Percentiles rank a stretch among this genome's conserved stretches.
Evolutionary conservation across 148 eudicot genomes (phyloP).

Genomic region (Cornus florida): DNA sequence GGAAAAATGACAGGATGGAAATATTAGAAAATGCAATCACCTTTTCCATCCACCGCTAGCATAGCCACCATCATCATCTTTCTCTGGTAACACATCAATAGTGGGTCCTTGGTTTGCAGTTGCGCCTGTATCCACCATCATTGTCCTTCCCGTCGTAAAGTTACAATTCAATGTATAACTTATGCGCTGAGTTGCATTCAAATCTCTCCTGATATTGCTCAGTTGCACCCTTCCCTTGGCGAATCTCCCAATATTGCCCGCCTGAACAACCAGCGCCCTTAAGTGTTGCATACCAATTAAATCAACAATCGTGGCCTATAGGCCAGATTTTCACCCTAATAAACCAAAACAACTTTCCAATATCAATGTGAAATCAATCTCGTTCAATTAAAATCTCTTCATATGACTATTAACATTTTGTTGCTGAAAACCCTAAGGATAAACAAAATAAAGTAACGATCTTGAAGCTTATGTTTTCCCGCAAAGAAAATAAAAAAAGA

Average conservation of each 20-base stretch:
- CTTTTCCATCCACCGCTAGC: constrained; percentile 87
- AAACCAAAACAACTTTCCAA: constrained; percentile 17
- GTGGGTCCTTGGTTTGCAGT: constrained; percentile 33
- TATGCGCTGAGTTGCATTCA: constrained; percentile 30
- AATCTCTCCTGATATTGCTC: constrained; percentile 26
- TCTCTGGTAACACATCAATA: constrained; percentile 38
- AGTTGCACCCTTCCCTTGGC: constrained; percentile 31
- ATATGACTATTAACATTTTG: not conserved
- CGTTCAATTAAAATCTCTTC: not conserved
- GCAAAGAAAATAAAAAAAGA: not conserved
- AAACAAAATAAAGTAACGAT: not conserved
- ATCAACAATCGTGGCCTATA: constrained; percentile 16
- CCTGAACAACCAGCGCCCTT: constrained; percentile 43
- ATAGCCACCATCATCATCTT: constrained; percentile 68
- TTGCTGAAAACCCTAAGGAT: not conserved
- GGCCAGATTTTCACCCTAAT: constrained; percentile 3
- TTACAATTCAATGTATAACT: constrained; percentile 26
- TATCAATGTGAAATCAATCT: not conserved
- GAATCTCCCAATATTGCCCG: constrained; percentile 29
- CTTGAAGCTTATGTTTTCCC: not conserved
- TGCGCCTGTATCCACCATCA: constrained; percentile 70
- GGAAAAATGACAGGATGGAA: not conserved
- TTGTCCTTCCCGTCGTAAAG: constrained; percentile 33
- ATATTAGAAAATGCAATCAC: constrained; percentile 31
- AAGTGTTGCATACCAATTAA: constrained; percentile 71